Conservation (phyloP, 441 rosid genomes). For the Erodium trifolium region DNA sequence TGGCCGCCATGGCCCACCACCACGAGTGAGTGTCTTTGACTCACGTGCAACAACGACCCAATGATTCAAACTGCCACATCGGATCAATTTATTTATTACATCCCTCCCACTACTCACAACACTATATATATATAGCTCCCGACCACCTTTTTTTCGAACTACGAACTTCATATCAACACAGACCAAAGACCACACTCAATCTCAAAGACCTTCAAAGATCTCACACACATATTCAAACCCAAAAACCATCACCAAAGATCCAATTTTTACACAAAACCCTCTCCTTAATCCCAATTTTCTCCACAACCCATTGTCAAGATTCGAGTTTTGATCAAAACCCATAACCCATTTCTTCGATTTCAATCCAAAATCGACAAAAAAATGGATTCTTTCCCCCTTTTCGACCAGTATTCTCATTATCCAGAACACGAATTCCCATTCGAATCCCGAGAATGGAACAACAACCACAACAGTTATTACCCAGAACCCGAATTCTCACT, state of each 20-base stretch:
- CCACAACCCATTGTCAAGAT: not conserved
- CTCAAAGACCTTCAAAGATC: not conserved
- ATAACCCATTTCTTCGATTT: not conserved
- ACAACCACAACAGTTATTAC: too few relatives aligned
- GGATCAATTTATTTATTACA: not conserved
- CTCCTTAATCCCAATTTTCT: not conserved
- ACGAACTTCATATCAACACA: not conserved
- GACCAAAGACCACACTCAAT: not conserved
- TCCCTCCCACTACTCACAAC: not conserved
- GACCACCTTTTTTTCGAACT: not conserved
- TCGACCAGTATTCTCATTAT: not conserved
- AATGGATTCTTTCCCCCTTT: not conserved
- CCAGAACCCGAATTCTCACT: too few relatives aligned
- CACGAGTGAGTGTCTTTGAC: slow-evolving; percentile 30
- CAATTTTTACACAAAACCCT: too few relatives aligned
- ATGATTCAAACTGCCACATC: slow-evolving; percentile 10
- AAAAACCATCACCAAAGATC: too few relatives aligned
- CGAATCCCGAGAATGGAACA: too few relatives aligned
- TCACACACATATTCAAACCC: not conserved
- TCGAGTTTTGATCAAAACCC: not conserved
- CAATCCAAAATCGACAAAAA: not conserved
- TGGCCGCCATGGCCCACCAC: slow-evolving; percentile 45
- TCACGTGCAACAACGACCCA: slow-evolving; percentile 44
- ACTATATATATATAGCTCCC: not conserved
- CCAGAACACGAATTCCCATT: not conserved